A percentile compares a stretch with the other conserved stretches of the same genome.
phyloP scores from a whole-genome alignment of 2,329 filamentous ascomycete species.

The Periglandula ipomoeae region DNA sequence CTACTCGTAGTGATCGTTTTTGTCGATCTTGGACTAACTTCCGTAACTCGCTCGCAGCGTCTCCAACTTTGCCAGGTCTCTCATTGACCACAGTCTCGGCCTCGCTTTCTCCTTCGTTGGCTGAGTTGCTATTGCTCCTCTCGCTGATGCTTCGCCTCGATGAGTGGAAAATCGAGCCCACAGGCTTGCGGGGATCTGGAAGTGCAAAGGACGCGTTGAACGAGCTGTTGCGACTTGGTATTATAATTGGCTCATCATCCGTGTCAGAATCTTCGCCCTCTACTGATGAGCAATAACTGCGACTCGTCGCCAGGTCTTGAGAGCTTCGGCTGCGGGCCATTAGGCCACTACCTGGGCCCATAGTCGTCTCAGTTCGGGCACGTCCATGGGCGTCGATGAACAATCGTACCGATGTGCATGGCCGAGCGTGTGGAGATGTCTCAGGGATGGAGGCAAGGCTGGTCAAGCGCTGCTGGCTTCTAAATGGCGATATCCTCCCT shows the following conservation, averaged over 20 bases:
- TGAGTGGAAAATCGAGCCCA: conserved; percentile 37
- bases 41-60: conserved; percentile 51
- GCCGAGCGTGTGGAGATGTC: conserved; percentile 29
- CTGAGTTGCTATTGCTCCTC: conserved; percentile 33
- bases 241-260: conserved; percentile 57
- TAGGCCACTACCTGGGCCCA: conserved; percentile 24
- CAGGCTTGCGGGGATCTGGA: conserved; percentile 42
- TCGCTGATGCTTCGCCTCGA: conserved; percentile 41
- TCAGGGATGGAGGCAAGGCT: conserved; percentile 52
- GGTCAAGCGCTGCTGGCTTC: conserved; percentile 39
- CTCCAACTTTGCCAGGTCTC: conserved; percentile 33
- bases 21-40: conserved; percentile 47
- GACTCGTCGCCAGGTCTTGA: conserved; percentile 19
- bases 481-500: conserved; percentile 44
- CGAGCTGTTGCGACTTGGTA: conserved; percentile 47
- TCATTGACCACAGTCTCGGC: conserved; percentile 49
- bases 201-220: conserved; percentile 48
- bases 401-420: conserved; percentile 50
- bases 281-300: conserved; percentile 34
- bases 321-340: conserved; percentile 21
- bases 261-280: conserved; percentile 45
- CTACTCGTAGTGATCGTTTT: conserved; percentile 27
- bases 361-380: conserved; percentile 45
- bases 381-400: conserved; percentile 54
- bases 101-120: conserved; percentile 44